Conservation (phyloP, 805 yeast genomes). For the Candida chilensis region DNA sequence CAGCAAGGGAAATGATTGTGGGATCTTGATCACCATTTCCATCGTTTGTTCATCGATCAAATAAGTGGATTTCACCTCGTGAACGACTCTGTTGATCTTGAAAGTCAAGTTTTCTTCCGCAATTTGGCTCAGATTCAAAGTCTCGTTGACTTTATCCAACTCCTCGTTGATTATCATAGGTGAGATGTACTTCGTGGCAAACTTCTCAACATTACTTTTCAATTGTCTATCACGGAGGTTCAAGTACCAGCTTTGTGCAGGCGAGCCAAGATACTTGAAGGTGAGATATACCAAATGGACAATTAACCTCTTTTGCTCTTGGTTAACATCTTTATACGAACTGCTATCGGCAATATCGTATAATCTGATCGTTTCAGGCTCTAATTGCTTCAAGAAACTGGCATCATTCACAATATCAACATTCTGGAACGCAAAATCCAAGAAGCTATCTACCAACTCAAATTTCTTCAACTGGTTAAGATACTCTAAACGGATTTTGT, state of each 20-base stretch:
- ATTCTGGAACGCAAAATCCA: constrained; percentile 45
- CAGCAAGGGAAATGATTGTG: constrained; percentile 69
- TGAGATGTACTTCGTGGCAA: constrained; percentile 53
- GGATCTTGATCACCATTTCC: constrained; percentile 71
- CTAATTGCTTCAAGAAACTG: constrained; percentile 10
- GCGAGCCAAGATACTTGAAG: constrained; percentile 44
- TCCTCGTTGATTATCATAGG: constrained; percentile 54
- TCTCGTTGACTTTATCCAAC: constrained; percentile 36
- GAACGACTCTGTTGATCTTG: constrained; percentile 48
- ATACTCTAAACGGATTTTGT: constrained; percentile 52
- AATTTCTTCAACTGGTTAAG: constrained; percentile 43
- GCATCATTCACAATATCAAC: constrained; percentile 23
- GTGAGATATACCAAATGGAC: constrained; percentile 43
- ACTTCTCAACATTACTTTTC: constrained; percentile 51
- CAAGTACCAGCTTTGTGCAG: constrained; percentile 61
- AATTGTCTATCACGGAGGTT: constrained; percentile 59
- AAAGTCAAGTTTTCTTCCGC: constrained; percentile 41
- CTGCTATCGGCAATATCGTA: background rate
- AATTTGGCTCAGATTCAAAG: constrained; percentile 18
- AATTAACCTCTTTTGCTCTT: constrained; percentile 28
- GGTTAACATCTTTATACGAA: constrained; percentile 1
- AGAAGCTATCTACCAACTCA: constrained; percentile 36
- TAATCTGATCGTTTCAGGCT: background rate
- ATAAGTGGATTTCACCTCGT: constrained; percentile 67
- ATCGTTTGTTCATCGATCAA: constrained; percentile 80